Evolutionary conservation across 192 early-diverging fungal species (phyloP).

Genomic region (Backusella luteola): DNA sequence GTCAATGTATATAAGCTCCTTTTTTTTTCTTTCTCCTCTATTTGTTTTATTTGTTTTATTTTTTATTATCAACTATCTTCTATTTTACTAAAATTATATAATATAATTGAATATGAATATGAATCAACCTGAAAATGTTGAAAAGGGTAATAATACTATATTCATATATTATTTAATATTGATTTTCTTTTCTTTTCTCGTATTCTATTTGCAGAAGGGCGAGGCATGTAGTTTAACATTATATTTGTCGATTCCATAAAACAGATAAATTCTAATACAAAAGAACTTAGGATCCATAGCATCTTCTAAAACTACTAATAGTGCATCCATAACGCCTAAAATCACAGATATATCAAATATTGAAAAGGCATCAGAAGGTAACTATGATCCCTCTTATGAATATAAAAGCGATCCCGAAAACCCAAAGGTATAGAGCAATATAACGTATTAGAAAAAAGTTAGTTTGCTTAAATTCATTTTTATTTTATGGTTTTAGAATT

Average conservation of each 20-base stretch:
- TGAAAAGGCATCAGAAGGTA: neutral
- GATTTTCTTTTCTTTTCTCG: neutral
- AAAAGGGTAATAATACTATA: neutral
- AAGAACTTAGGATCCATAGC: neutral
- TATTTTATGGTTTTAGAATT: slow-evolving; percentile 8
- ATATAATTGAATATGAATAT: no score
- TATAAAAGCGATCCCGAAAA: slow-evolving; percentile 6
- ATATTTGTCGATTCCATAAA: neutral
- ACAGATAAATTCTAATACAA: neutral
- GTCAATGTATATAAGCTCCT: neutral
- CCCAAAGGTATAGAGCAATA: slow-evolving; percentile 10
- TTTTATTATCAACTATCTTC: neutral
- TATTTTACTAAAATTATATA: neutral
- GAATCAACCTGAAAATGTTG: neutral
- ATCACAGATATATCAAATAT: neutral
- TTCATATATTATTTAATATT: neutral
- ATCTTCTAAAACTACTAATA: neutral
- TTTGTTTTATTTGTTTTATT: neutral
- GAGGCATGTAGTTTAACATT: neutral
- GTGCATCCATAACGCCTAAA: neutral
- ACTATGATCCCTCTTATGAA: neutral
- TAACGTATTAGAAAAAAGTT: neutral
- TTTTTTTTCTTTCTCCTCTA: neutral
- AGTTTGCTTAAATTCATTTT: no score
- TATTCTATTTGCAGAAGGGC: neutral